Conservation (phyloP, 805 yeast species). For the Yamadazyma scolyti region DNA sequence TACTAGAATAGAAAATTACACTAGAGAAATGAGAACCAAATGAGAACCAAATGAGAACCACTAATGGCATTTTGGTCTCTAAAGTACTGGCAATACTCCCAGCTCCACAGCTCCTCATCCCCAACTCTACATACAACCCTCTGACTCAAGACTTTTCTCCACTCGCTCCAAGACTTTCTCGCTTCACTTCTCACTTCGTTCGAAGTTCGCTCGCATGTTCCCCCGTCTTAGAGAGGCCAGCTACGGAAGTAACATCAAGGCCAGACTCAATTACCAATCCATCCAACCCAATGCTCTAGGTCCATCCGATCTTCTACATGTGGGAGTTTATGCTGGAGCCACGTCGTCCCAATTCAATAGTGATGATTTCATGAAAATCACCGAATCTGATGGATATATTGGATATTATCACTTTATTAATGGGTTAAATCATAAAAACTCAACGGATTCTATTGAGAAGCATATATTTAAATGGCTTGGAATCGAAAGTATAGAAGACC, state of each 20-base stretch:
- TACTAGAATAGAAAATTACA: no score
- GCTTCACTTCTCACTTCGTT: no score
- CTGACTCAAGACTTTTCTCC: no score
- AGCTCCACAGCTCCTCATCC: no score
- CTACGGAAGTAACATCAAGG: constrained; percentile 7
- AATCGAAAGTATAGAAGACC: constrained; percentile 14
- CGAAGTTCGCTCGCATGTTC: no score
- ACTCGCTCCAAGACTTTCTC: no score
- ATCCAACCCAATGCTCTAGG: constrained; percentile 15
- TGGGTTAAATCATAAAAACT: constrained; percentile 23
- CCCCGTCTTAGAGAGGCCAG: constrained; percentile 11
- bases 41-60: no score
- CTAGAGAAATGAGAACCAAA: no score
- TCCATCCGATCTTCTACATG: constrained; percentile 37
- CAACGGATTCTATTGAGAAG: constrained; percentile 22
- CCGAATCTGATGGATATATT: constrained; percentile 36
- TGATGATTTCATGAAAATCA: constrained; percentile 22
- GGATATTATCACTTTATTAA: constrained; percentile 38
- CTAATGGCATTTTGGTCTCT: no score
- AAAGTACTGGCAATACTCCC: no score
- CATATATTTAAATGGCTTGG: constrained; percentile 27
- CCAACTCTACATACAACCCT: no score
- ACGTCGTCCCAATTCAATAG: constrained; percentile 21
- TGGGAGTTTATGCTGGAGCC: constrained; percentile 32
- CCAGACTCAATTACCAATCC: constrained; percentile 2